Base-by-base conservation (phyloP, 2,329 filamentous ascomycete species). In the Cladosporium sp. region DNA sequence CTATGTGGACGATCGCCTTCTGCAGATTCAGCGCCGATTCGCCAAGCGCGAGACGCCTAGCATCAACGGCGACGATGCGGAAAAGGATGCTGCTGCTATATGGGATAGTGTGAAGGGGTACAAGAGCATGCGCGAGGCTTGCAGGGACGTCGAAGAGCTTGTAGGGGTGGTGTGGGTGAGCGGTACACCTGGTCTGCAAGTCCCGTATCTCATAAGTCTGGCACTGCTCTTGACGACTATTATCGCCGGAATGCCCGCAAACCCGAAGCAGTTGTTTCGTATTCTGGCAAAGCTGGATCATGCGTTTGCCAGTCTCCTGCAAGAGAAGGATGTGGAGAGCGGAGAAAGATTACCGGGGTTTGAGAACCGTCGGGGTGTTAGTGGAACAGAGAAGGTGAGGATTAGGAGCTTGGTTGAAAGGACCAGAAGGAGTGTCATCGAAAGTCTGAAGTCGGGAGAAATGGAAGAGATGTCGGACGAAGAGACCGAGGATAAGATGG, bases 371-470 rank as follows among this genome's bases (percentile, higher is more conserved):
- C 71, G 76, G 4, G 70, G 70, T 7, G 85, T 88, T 1, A 84
- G 88, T 73, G 89, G 83, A 15, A 92, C 87, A 0, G 89, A 96
- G 66, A 95, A 93, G 76, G 89, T 97, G 7, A 80, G 92, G 35
- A 85, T 91, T 56, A 85, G 87, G 62, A 88, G 87, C 61, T 72
- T 94, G 25, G 86, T 90, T 0, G 87, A 94, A 63, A 79, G 84
- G 56, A 87, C 86, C 13, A 77, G 91, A 20, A 71, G 89, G 7
- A 68, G 81, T 4, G 80, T 92, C 51, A 80, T 89, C 1, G 82
- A 87, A 52, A 78, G 83, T 13, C 78, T 89, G 73, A 79, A 77
- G 53, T 74, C 72, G 48, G 77, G 77, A 51, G 67, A 71, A 42
- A 70, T 74, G 13, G 69, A 73, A 27, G 71, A 72, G 2, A 68